These are phyloP conservation scores for Populus trichocarpa DNA, from an alignment of 441 rosid species.

Conservation along the genomic window DNA sequence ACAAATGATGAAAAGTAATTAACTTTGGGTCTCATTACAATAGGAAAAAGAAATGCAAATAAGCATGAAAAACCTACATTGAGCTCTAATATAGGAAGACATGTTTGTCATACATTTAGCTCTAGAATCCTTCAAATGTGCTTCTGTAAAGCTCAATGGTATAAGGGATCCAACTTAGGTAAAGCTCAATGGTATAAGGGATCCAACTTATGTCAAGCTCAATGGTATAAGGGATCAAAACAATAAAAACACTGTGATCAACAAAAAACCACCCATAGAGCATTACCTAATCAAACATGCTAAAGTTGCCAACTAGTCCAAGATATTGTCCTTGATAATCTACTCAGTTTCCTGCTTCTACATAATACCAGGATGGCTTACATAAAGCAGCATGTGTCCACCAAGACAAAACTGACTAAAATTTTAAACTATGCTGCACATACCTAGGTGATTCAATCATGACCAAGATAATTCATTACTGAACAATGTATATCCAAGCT, in stretches of 20 bases:
- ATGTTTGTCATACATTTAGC: neutral
- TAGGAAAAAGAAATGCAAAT: neutral
- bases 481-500: neutral
- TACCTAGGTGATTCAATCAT: neutral
- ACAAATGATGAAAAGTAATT: neutral
- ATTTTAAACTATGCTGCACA: neutral
- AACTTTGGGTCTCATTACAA: neutral
- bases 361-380: neutral
- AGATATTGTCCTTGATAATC: neutral
- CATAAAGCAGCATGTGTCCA: neutral
- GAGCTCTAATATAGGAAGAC: neutral
- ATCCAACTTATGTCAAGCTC: no score
- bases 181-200: no score
- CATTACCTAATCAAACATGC: neutral
- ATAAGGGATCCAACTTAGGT: no score
- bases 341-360: neutral
- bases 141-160: neutral
- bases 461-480: neutral
- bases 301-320: neutral
- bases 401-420: neutral
- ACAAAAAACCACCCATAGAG: neutral
- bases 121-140: neutral
- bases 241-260: neutral
- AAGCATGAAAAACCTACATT: neutral
- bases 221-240: neutral